These are phyloP conservation scores for Phytopythium helicoides DNA, from an alignment of 352 stramenopile genomes.

Conservation along the genomic window DNA sequence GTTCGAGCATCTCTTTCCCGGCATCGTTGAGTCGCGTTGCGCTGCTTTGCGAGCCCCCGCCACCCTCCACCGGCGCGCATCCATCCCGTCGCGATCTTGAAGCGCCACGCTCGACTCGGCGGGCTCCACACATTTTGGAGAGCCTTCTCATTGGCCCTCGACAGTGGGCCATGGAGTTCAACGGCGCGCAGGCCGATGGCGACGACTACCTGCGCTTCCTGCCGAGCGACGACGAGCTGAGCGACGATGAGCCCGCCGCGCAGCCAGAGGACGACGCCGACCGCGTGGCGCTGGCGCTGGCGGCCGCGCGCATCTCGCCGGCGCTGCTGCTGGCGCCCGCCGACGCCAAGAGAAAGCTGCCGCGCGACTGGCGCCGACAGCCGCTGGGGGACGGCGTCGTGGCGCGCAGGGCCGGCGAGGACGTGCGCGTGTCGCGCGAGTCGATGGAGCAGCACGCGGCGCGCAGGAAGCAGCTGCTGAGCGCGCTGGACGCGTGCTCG, in stretches of 20 bases:
- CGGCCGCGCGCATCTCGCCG: constrained; percentile 5
- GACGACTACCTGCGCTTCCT: constrained; percentile 67
- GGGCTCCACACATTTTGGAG: too few relatives aligned
- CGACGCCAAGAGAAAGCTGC: constrained; percentile 9
- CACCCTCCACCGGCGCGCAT: too few relatives aligned
- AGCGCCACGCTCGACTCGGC: too few relatives aligned
- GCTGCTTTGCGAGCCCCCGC: too few relatives aligned
- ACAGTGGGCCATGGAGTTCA: too few relatives aligned
- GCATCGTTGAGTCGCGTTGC: too few relatives aligned
- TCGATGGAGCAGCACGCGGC: constrained; percentile 32
- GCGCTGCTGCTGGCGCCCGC: constrained; percentile 11
- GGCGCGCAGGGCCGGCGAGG: constrained; percentile 17
- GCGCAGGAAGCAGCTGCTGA: constrained; percentile 39
- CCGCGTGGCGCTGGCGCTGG: constrained; percentile 21
- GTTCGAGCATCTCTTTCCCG: too few relatives aligned
- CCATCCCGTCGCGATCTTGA: too few relatives aligned
- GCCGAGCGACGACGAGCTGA: constrained; percentile 57
- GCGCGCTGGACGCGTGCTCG: constrained; percentile 35
- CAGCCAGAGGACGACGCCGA: constrained; percentile 24
- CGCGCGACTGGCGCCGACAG: constrained; percentile 12
- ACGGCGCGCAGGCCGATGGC: too few relatives aligned
- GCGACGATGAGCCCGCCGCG: constrained; percentile 22
- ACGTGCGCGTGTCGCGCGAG: constrained; percentile 35
- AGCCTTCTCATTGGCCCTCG: too few relatives aligned
- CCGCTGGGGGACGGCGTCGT: constrained; percentile 16